Evolutionary conservation across 2,329 filamentous ascomycete genomes (phyloP).

Genomic region (Pseudogymnoascus sp.): DNA sequence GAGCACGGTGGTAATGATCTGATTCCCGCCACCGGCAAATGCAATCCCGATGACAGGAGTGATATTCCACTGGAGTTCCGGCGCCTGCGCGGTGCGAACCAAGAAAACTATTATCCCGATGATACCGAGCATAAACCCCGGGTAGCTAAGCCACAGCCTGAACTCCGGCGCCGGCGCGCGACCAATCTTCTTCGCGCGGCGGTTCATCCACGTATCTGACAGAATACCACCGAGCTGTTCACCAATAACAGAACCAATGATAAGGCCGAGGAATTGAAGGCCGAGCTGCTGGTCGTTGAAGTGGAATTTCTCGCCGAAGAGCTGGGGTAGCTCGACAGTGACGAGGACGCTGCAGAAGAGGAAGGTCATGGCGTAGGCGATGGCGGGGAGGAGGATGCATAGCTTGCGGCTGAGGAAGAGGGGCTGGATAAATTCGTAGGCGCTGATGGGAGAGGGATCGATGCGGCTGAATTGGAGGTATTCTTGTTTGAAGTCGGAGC

Average conservation of each 20-base stretch:
- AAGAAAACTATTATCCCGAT: conserved; percentile 48
- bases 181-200: conserved; percentile 30
- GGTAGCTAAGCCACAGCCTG: conserved; percentile 50
- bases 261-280: conserved; percentile 49
- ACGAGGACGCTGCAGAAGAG: conserved; percentile 45
- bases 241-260: conserved; percentile 49
- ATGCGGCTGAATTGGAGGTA: conserved; percentile 41
- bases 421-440: conserved; percentile 46
- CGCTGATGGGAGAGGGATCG: conserved; percentile 42
- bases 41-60: conserved; percentile 49
- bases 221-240: conserved; percentile 50
- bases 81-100: conserved; percentile 41
- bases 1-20: conserved; percentile 53
- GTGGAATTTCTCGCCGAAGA: conserved; percentile 47
- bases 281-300: conserved; percentile 52
- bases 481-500: conserved; percentile 25
- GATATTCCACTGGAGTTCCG: conserved; percentile 43
- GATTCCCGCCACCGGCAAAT: conserved; percentile 47
- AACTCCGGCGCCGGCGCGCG: conserved; percentile 40
- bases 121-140: conserved; percentile 43
- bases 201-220: conserved; percentile 47
- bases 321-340: conserved; percentile 52
- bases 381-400: conserved; percentile 43
- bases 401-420: conserved; percentile 36
- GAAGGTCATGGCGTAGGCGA: conserved; percentile 51